These are phyloP conservation scores for Fusarium miscanthi DNA, from an alignment of 2,329 filamentous ascomycete genomes.

Conservation along the genomic window DNA sequence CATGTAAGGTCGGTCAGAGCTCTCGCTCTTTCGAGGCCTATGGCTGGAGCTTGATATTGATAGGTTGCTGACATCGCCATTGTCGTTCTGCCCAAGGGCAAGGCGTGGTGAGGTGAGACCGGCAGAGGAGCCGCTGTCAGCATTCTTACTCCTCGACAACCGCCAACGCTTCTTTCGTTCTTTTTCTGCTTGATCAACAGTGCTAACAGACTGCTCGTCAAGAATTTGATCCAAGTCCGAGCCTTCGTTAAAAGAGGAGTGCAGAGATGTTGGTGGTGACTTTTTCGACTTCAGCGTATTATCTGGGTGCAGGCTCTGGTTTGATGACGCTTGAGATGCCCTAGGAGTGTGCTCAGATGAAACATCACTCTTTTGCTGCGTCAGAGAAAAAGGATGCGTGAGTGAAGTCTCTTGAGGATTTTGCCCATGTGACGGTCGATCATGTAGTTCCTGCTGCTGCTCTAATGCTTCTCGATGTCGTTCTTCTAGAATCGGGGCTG, in stretches of 20 bases:
- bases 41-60: constrained; percentile 73
- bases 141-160: constrained; percentile 72
- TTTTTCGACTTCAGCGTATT: constrained; percentile 70
- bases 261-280: constrained; percentile 81
- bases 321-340: constrained; percentile 59
- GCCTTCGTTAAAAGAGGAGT: constrained; percentile 81
- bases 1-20: constrained; percentile 57
- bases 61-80: constrained; percentile 73
- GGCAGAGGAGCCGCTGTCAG: constrained; percentile 62
- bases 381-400: constrained; percentile 21
- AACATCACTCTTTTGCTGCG: constrained; percentile 45
- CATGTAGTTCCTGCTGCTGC: constrained; percentile 28
- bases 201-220: constrained; percentile 64
- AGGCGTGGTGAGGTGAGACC: constrained; percentile 57
- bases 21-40: constrained; percentile 62
- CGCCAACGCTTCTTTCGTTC: constrained; percentile 79
- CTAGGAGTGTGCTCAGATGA: constrained; percentile 60
- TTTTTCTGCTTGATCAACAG: constrained; percentile 65
- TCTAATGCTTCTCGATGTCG: constrained; percentile 33
- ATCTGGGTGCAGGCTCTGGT: constrained; percentile 56
- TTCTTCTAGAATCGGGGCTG: constrained; percentile 37
- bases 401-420: constrained; percentile 35
- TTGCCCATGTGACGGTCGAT: constrained; percentile 14
- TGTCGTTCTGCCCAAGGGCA: constrained; percentile 69
- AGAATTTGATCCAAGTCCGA: constrained; percentile 78